phyloP scores from a whole-genome alignment of 208 protist species.

The Wallacemonas sp. region DNA sequence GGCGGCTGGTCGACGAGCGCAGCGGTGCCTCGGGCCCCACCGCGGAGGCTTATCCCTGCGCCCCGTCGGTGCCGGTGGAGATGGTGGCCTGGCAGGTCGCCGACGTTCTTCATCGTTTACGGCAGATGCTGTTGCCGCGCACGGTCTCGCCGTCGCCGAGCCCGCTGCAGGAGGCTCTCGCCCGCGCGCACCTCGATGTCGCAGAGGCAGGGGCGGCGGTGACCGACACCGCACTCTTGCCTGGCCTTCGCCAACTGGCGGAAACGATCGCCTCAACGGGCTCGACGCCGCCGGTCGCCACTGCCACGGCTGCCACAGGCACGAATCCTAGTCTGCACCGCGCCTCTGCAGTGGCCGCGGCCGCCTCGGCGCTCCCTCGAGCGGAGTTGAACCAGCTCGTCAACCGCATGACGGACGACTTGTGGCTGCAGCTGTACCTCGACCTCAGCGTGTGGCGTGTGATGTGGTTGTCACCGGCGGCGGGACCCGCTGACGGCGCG shows the following conservation, averaged over 20 bases:
- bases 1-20: neutral
- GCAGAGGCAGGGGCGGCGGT: neutral
- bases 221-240: neutral
- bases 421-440: constrained; percentile 33
- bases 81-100: too few relatives aligned
- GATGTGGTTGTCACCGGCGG: neutral
- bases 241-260: neutral
- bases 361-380: neutral
- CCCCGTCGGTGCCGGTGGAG: too few relatives aligned
- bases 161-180: too few relatives aligned
- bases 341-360: neutral
- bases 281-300: neutral
- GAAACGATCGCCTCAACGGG: too few relatives aligned
- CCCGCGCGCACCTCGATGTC: neutral
- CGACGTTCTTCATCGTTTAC: neutral
- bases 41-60: neutral
- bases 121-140: too few relatives aligned
- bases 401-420: constrained; percentile 8
- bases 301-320: neutral
- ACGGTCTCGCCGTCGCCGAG: too few relatives aligned
- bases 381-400: neutral
- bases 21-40: neutral
- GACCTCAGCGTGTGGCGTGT: constrained; percentile 18
- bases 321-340: neutral
- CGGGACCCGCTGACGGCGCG: neutral